Conservation (phyloP, 2,329 filamentous ascomycete genomes). For the Alternaria incomplexa region DNA sequence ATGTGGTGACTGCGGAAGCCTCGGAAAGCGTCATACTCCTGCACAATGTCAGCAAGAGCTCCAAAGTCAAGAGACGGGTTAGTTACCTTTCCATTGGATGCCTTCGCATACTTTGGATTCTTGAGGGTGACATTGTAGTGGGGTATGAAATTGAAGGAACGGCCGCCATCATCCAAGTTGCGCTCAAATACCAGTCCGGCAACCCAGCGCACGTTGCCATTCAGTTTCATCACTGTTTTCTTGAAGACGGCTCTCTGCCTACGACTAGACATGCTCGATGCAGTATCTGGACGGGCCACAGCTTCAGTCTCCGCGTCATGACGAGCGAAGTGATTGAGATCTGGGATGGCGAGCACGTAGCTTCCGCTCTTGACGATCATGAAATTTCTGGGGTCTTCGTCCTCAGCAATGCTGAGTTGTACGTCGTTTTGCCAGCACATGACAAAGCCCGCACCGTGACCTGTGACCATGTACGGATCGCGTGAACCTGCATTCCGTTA, state of each 20-base stretch:
- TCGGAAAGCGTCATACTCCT: slow-evolving; percentile 85
- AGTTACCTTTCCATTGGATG: slow-evolving; percentile 54
- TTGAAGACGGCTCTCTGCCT: slow-evolving; percentile 87
- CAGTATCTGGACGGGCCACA: slow-evolving; percentile 61
- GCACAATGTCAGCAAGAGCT: slow-evolving; percentile 25
- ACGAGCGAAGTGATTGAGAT: slow-evolving; percentile 87
- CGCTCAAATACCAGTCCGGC: slow-evolving; percentile 91
- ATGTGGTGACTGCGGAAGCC: slow-evolving; percentile 98
- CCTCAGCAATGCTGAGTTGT: slow-evolving; percentile 80
- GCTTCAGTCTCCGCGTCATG: slow-evolving; percentile 60
- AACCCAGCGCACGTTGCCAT: slow-evolving; percentile 92
- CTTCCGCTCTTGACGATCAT: slow-evolving; percentile 96
- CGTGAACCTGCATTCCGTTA: slow-evolving; percentile 63
- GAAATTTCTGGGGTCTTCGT: slow-evolving; percentile 88
- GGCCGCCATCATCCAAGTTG: slow-evolving; percentile 71
- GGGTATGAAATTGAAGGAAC: slow-evolving; percentile 87
- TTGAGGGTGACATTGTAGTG: slow-evolving; percentile 92
- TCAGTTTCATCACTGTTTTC: slow-evolving; percentile 98
- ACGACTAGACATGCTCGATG: slow-evolving; percentile 67
- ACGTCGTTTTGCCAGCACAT: slow-evolving; percentile 99
- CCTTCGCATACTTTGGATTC: slow-evolving; percentile 75
- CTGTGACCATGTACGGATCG: slow-evolving; percentile 92
- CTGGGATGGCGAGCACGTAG: slow-evolving; percentile 91
- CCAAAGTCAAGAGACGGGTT: neutral
- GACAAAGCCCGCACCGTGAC: slow-evolving; percentile 90